Evolutionary conservation across 129 eudicot genomes (phyloP).

Genomic region (Gnaphalium uliginosum): DNA sequence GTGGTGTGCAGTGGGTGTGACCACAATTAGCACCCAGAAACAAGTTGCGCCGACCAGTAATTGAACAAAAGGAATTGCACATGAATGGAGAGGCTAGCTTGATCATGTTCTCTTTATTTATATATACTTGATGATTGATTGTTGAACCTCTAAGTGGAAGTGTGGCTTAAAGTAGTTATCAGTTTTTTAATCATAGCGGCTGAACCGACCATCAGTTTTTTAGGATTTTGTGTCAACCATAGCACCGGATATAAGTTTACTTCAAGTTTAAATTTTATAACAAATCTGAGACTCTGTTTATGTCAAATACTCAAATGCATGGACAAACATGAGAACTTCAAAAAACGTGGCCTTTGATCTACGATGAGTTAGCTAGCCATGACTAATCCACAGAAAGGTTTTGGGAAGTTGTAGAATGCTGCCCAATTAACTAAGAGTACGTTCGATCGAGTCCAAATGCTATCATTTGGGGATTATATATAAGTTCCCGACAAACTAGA

Average conservation of each 20-base stretch:
- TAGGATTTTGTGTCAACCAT: slow-evolving; percentile 14
- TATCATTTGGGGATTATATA: too few relatives aligned
- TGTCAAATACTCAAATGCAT: too few relatives aligned
- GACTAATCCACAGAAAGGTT: too few relatives aligned
- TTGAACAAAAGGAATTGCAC: slow-evolving; percentile 12
- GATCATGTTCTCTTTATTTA: slow-evolving; percentile 20
- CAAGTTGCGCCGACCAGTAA: slow-evolving; percentile 30
- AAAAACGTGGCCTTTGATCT: too few relatives aligned
- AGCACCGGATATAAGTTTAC: background rate
- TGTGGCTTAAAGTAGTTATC: slow-evolving; percentile 28
- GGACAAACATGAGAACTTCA: too few relatives aligned
- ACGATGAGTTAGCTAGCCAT: too few relatives aligned
- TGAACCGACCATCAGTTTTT: slow-evolving; percentile 31
- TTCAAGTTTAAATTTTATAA: too few relatives aligned
- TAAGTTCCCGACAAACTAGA: too few relatives aligned
- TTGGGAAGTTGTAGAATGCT: too few relatives aligned
- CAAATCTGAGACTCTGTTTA: too few relatives aligned
- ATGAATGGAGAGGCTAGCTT: slow-evolving; percentile 16
- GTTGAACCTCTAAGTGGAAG: slow-evolving; percentile 25
- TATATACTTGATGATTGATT: slow-evolving; percentile 2
- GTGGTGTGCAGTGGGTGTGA: slow-evolving; percentile 39
- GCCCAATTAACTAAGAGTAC: too few relatives aligned
- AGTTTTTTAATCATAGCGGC: slow-evolving; percentile 6
- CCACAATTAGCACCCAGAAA: slow-evolving; percentile 42
- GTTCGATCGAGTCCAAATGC: too few relatives aligned